These are phyloP conservation scores for Desmodesmus armatus DNA, from an alignment of 139 green algal species.

Conservation along the genomic window DNA sequence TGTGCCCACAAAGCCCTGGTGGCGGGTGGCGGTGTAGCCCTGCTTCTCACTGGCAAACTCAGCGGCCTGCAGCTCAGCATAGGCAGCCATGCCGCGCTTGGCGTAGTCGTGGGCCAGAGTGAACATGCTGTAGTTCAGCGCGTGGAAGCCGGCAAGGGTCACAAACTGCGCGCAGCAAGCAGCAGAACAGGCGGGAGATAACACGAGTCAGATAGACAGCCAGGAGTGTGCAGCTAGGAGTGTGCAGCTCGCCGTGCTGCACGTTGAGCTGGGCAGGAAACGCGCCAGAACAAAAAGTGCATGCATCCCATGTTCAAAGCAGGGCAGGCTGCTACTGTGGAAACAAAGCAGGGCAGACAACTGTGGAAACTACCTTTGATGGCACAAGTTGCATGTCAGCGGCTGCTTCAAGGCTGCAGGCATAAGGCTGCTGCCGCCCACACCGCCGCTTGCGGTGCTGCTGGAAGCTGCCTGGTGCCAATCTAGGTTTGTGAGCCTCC, in stretches of 20 bases:
- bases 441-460: too few species aligned
- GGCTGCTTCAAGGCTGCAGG: background rate
- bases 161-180: constrained; percentile 85
- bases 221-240: background rate
- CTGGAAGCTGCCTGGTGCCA: too few species aligned
- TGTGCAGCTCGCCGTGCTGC: background rate
- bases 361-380: too few species aligned
- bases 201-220: too few species aligned
- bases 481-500: too few species aligned
- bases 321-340: background rate
- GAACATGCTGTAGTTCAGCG: constrained; percentile 88
- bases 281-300: background rate
- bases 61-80: constrained; percentile 81
- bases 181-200: background rate
- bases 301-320: background rate
- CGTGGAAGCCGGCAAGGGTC: constrained; percentile 90
- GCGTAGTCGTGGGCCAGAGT: constrained; percentile 77
- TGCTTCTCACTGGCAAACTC: constrained; percentile 80
- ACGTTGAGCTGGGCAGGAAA: background rate
- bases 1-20: constrained; percentile 79
- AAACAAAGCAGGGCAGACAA: background rate
- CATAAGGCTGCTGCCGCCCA: too few species aligned
- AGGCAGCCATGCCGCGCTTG: constrained; percentile 80
- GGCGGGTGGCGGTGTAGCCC: constrained; percentile 59
- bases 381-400: background rate